These are phyloP conservation scores for Monilinia vaccinii-corymbosi DNA, from an alignment of 2,329 filamentous ascomycete genomes.

Conservation along the genomic window DNA sequence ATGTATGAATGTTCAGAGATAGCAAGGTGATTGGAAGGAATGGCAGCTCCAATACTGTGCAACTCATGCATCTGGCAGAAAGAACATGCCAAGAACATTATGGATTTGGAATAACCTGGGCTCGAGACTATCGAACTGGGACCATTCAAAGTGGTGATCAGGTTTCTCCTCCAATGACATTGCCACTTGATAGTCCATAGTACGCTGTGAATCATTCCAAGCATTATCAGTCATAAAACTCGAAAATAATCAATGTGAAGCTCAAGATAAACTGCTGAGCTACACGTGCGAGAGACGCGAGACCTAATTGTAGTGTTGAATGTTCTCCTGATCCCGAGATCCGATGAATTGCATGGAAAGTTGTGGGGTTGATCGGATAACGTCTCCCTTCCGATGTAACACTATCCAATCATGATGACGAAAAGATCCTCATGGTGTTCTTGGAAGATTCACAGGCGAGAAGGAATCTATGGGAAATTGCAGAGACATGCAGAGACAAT, in stretches of 20 bases:
- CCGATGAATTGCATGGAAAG: neutral
- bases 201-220: neutral
- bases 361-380: neutral
- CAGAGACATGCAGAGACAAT: conserved; percentile 2
- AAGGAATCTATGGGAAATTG: neutral
- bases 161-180: neutral
- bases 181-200: conserved; percentile 5
- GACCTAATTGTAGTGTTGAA: conserved; percentile 5
- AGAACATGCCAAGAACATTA: neutral
- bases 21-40: neutral
- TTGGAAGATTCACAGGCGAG: neutral
- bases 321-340: neutral
- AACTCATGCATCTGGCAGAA: neutral
- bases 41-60: neutral
- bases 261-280: neutral
- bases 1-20: neutral
- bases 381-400: neutral
- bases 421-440: neutral
- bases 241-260: neutral
- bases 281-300: conserved; percentile 8
- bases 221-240: neutral
- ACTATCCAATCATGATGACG: conserved; percentile 1
- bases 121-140: neutral
- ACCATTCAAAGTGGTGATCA: neutral
- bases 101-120: neutral